These are phyloP conservation scores for Rugonectria rugulosa DNA, from an alignment of 2,329 filamentous ascomycete genomes.

Conservation along the genomic window DNA sequence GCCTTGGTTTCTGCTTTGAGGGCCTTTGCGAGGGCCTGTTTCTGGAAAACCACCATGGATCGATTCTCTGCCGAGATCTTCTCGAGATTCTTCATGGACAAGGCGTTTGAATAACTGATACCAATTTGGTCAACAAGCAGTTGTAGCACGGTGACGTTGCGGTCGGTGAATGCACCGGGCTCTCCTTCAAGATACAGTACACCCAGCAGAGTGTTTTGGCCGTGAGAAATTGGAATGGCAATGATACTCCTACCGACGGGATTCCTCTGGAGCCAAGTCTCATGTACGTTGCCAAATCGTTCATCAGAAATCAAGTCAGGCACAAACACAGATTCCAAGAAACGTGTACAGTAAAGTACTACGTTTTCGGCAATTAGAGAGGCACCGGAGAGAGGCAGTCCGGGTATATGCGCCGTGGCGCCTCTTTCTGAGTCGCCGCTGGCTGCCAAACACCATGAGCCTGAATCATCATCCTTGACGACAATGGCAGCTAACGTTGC, in stretches of 20 bases:
- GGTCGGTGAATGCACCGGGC: conserved; percentile 78
- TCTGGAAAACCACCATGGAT: conserved; percentile 80
- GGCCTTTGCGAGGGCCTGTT: conserved; percentile 75
- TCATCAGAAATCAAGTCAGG: conserved; percentile 78
- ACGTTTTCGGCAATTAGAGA: conserved; percentile 79
- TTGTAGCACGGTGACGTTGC: conserved; percentile 71
- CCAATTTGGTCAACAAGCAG: conserved; percentile 81
- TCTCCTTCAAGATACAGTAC: conserved; percentile 79
- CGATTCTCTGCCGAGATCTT: conserved; percentile 81
- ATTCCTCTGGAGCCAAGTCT: conserved; percentile 72
- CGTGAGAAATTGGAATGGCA: conserved; percentile 80
- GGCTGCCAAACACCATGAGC: conserved; percentile 76
- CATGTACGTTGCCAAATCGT: conserved; percentile 77
- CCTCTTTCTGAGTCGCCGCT: conserved; percentile 76
- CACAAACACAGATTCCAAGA: conserved; percentile 77
- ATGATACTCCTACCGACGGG: conserved; percentile 78
- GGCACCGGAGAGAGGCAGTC: conserved; percentile 69
- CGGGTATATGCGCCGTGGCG: conserved; percentile 70
- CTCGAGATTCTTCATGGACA: conserved; percentile 74
- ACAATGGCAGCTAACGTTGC: conserved; percentile 78
- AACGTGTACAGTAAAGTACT: conserved; percentile 78
- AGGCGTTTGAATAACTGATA: conserved; percentile 73
- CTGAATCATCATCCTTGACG: conserved; percentile 70
- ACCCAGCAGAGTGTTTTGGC: conserved; percentile 73
- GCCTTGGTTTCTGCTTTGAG: conserved; percentile 78